Percentiles rank a stretch among this genome's conserved stretches.
Conservation (phyloP, 805 yeast species). For the Ogataea salicorniae region DNA sequence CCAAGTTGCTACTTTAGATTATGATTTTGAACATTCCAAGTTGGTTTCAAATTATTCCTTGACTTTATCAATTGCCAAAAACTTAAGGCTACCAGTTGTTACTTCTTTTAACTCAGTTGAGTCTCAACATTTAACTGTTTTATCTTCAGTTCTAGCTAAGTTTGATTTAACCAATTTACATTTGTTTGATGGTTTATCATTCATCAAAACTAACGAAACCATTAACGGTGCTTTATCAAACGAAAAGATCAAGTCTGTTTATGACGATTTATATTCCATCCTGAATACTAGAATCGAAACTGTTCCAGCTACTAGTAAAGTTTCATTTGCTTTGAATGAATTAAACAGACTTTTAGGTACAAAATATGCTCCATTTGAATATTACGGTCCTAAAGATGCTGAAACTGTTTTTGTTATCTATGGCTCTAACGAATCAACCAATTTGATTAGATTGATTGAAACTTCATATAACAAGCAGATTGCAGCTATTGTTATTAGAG, state of each 20-base stretch:
- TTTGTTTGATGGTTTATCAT: conserved; percentile 76
- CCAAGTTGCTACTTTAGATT: conserved; percentile 74
- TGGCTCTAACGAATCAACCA: conserved; percentile 63
- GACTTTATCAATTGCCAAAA: conserved; percentile 57
- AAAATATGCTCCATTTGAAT: conserved; percentile 58
- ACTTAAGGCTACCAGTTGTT: conserved; percentile 61
- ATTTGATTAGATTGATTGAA: conserved; percentile 42
- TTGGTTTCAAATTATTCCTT: conserved; percentile 61
- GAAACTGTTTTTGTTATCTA: conserved; percentile 76
- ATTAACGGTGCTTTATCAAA: conserved; percentile 40
- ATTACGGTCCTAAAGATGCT: conserved; percentile 57
- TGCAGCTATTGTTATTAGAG: conserved; percentile 67
- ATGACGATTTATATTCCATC: conserved; percentile 33
- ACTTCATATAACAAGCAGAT: conserved; percentile 32
- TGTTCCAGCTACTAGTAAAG: conserved; percentile 28
- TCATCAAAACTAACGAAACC: conserved; percentile 45
- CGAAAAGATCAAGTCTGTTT: conserved; percentile 36
- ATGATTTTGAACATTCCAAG: conserved; percentile 45
- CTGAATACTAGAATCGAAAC: conserved; percentile 21
- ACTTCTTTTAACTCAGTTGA: conserved; percentile 61
- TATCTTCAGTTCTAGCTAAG: conserved; percentile 60
- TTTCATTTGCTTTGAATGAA: conserved; percentile 41
- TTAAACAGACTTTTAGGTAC: conserved; percentile 55
- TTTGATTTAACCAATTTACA: conserved; percentile 62
- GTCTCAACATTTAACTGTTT: conserved; percentile 60